Conservation (phyloP, 129 eudicot species). For the Ambrosia artemisiifolia region DNA sequence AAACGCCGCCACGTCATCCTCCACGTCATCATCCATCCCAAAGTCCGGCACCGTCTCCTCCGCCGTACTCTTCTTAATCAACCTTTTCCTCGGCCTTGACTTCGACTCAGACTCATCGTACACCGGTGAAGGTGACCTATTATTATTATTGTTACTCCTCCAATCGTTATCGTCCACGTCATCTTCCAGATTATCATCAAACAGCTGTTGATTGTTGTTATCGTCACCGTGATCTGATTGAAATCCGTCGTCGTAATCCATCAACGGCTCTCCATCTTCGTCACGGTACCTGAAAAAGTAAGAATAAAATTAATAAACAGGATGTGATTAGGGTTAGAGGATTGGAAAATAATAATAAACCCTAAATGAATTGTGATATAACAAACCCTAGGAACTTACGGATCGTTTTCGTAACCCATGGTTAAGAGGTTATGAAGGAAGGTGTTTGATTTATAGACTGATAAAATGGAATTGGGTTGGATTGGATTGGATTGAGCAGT, state of each 20-base stretch:
- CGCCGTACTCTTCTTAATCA: slow-evolving; percentile 61
- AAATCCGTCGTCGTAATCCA: slow-evolving; percentile 47
- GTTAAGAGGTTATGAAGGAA: not conserved
- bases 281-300: slow-evolving; percentile 53
- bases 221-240: slow-evolving; percentile 49
- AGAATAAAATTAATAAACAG: not conserved
- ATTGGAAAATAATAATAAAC: slow-evolving; percentile 22
- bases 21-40: slow-evolving; percentile 43
- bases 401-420: slow-evolving; percentile 72
- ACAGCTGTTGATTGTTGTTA: slow-evolving; percentile 15
- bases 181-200: slow-evolving; percentile 52
- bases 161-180: slow-evolving; percentile 44
- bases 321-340: not conserved
- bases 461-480: slow-evolving; percentile 1
- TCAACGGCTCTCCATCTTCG: slow-evolving; percentile 83
- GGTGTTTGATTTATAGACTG: slow-evolving; percentile 8
- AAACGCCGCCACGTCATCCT: slow-evolving; percentile 36
- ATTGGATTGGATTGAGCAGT: not conserved
- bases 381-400: slow-evolving; percentile 38
- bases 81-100: slow-evolving; percentile 61
- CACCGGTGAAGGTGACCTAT: slow-evolving; percentile 51
- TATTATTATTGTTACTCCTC: slow-evolving; percentile 24
- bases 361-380: not conserved
- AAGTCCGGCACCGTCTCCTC: slow-evolving; percentile 35
- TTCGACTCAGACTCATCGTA: slow-evolving; percentile 47